A percentile compares a stretch with the other conserved stretches of the same genome.
These are phyloP conservation scores for Debaryomycetaceae sp. DNA, from an alignment of 1,139 yeast species.

Conservation along the genomic window DNA sequence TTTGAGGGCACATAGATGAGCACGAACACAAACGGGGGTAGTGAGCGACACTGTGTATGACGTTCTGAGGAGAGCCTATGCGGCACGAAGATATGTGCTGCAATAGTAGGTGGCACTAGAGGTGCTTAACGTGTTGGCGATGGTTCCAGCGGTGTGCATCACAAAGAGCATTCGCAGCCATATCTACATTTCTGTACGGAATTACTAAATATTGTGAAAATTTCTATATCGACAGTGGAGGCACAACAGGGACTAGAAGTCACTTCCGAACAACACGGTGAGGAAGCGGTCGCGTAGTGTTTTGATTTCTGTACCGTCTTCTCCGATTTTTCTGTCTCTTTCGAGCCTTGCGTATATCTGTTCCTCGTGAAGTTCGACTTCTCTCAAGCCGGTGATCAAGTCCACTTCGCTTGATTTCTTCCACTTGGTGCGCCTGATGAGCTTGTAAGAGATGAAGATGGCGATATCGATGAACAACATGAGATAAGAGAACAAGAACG, in stretches of 20 bases:
- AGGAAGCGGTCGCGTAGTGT: slow-evolving; percentile 10
- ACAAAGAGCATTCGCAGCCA: neutral
- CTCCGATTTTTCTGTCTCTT: slow-evolving; percentile 10
- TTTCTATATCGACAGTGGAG: neutral
- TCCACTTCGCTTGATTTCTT: slow-evolving; percentile 47
- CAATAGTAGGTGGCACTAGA: too few relatives aligned
- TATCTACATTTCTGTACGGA: too few relatives aligned
- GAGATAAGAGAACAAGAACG: slow-evolving; percentile 64
- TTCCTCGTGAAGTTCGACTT: slow-evolving; percentile 47
- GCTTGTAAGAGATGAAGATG: slow-evolving; percentile 56
- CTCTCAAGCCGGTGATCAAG: slow-evolving; percentile 33
- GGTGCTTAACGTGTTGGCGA: too few relatives aligned
- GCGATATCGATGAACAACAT: slow-evolving; percentile 63
- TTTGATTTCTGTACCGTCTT: slow-evolving; percentile 12
- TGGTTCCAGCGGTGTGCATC: too few relatives aligned
- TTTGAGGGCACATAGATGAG: too few relatives aligned
- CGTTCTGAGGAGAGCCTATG: too few relatives aligned
- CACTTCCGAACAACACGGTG: slow-evolving; percentile 22
- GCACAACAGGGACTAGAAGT: slow-evolving; percentile 8
- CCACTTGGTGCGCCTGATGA: slow-evolving; percentile 51
- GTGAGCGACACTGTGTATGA: too few relatives aligned
- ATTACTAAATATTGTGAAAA: too few relatives aligned
- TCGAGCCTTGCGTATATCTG: slow-evolving; percentile 16
- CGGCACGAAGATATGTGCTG: too few relatives aligned
- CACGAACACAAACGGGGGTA: too few relatives aligned